Evolutionary conservation across 306 rosid genomes (phyloP), one percentile per base, ranked within the genome.

Genomic region (Gastrolobium bilobum): DNA sequence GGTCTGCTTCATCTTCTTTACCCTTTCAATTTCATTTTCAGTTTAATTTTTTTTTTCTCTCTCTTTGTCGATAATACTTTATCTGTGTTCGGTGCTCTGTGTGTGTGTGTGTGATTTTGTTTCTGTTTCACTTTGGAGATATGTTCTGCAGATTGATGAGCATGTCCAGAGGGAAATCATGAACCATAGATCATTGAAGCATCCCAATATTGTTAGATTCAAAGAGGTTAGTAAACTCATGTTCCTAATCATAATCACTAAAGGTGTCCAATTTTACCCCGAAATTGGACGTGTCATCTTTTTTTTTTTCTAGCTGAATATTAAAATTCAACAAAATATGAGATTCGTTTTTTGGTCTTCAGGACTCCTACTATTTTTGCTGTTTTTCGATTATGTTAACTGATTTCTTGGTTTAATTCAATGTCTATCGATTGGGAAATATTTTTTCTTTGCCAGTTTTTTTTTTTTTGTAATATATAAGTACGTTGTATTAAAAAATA

Each of bases 111-210:
- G 73, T 68, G 63, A 43, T 65, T 60, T 34, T 61, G 47, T 68
- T 61, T 78, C 6, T 82, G 46, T 50, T 73, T 84, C 48, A 47
- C 11, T 43, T 51, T 83, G 40, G 43, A 7, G 29, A 31, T 67
- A 14, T 79, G 81, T n/a, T 1, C 54, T 83, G 80, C 86, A 93
- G 98, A 91, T 93, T 80, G 98, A 89, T 71, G 97, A 93, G 65
- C 84, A 89, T 61, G 98, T 93, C 10, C 89, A 81, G 52, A 89
- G 93, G 82, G 98, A 93, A 72, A 93, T 93, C 87, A 85, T 93
- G 97, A 93, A 93, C 83, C 98, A 93, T 56, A 88, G 97, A 82
- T 93, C 98, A 50, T 69, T 93, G 84, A 89, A 93, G 90, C 97
- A 93, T 83, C 90, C 97, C 20, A 91, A 93, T 86, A 91, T 91